Evolutionary conservation across 2,329 filamentous ascomycete species (phyloP), one percentile per base, ranked within the genome.

Genomic region (Talaromyces pinophilus): DNA sequence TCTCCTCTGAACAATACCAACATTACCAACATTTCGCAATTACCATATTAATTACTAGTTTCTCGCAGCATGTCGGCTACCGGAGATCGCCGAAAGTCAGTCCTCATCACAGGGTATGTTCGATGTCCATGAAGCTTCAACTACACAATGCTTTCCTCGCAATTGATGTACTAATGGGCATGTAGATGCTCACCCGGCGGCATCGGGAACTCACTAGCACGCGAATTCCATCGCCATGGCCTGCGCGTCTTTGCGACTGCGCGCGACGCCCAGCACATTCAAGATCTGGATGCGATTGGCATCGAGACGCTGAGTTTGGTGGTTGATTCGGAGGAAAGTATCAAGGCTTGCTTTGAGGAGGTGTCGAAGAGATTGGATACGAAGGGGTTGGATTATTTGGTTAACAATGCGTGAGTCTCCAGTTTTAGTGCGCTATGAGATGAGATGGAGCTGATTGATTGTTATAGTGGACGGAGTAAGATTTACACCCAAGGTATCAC

Each of bases 201-300:
- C 63, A 87, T 88, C 68, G 87, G 87, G 33, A 82, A 88, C 71
- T 82, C 83, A 17, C 79, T 89, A 15, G 85, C 86, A 1, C 79
- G 81, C 19, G 85, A 87, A 71, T 88, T 88, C 72, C 80, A 86
- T 65, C 75, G 72, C 30, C 69, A 76, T 76, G 84, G 84, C 61
- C 78, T 85, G 66, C 81, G 83, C 28, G 86, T 89, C 63, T 83
- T 88, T 64, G 85, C 85, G 13, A 87, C 86, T 3, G 86, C 85
- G 13, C 82, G 86, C 70, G 79, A 84, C 64, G 79, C 82, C 46
- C 75, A 76, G 19, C 80, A 80, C 55, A 82, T 87, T 70, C 72
- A 79, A 38, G 82, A 85, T 67, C 76, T 86, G 15, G 79, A 79
- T 19, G 75, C 78, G n/a, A 69, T 81, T 5, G 84, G 82, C 4